phyloP scores from a whole-genome alignment of 495 filamentous ascomycete genomes.

The Aspergillus egyptiacus region DNA sequence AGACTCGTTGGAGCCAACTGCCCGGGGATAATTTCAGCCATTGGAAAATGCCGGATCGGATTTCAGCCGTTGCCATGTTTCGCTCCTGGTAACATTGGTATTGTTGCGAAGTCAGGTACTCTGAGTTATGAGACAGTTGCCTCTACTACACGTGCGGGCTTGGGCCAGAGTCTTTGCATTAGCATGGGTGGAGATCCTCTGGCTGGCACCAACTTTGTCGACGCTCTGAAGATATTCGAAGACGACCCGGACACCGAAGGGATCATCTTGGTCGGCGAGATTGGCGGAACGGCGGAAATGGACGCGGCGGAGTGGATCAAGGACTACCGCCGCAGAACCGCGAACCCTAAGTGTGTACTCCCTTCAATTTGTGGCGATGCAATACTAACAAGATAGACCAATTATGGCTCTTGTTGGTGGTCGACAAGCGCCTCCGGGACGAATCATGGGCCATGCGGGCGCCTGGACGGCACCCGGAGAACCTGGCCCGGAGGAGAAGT shows the following conservation, averaged over 20 bases:
- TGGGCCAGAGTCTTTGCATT: conserved; percentile 82
- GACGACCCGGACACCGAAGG: conserved; percentile 72
- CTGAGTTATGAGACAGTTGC: conserved; percentile 85
- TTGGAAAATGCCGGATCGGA: conserved; percentile 76
- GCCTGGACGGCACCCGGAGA: conserved; percentile 68
- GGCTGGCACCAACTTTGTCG: conserved; percentile 75
- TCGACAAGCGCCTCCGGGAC: conserved; percentile 54
- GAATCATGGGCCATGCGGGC: conserved; percentile 87
- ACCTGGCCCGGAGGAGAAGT: conserved; percentile 58
- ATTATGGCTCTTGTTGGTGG: conserved; percentile 77
- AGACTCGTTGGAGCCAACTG: conserved; percentile 81
- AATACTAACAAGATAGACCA: conserved; percentile 48
- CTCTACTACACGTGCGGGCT: conserved; percentile 70
- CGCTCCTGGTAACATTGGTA: conserved; percentile 66
- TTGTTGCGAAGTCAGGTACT: conserved; percentile 84
- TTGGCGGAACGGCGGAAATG: conserved; percentile 76
- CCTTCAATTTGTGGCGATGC: background rate
- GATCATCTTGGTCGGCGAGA: conserved; percentile 79
- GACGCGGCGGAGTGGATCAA: conserved; percentile 77
- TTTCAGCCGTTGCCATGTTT: conserved; percentile 82
- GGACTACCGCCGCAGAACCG: conserved; percentile 53
- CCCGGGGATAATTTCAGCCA: conserved; percentile 80
- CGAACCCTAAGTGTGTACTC: conserved; percentile 61
- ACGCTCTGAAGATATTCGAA: conserved; percentile 67
- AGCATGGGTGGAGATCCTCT: conserved; percentile 84